These are phyloP conservation scores for Hypomontagnella submonticulosa DNA, from an alignment of 495 filamentous ascomycete species.

Conservation along the genomic window DNA sequence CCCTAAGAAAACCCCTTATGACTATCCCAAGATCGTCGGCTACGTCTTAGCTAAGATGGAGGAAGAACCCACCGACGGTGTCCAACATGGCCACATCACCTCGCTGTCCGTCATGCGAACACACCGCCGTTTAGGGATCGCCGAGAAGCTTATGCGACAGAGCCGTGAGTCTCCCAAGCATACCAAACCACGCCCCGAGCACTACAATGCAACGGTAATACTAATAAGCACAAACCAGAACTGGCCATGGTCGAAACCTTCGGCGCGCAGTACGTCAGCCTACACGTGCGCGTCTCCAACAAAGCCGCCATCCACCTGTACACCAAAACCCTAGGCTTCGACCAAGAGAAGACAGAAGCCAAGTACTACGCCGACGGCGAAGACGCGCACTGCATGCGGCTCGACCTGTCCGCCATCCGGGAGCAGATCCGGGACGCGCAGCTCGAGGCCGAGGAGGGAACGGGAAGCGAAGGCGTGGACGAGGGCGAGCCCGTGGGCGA, in stretches of 20 bases:
- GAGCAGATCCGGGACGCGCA: slow-evolving; percentile 57
- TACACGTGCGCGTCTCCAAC: slow-evolving; percentile 96
- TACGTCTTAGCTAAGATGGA: slow-evolving; percentile 99
- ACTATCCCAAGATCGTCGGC: slow-evolving; percentile 97
- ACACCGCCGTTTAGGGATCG: slow-evolving; percentile 88
- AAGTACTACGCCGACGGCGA: slow-evolving; percentile 99
- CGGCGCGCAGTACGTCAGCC: slow-evolving; percentile 88
- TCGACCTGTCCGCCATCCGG: slow-evolving; percentile 75
- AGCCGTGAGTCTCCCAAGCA: slow-evolving; percentile 73
- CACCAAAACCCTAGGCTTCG: slow-evolving; percentile 91
- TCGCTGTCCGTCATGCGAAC: slow-evolving; percentile 96
- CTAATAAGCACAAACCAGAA: slow-evolving; percentile 63
- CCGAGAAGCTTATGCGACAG: slow-evolving; percentile 97
- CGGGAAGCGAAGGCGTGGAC: slow-evolving; percentile 51
- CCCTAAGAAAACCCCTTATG: slow-evolving; percentile 78
- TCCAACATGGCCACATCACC: slow-evolving; percentile 97
- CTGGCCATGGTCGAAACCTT: slow-evolving; percentile 96
- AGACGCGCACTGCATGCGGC: slow-evolving; percentile 93
- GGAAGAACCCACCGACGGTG: slow-evolving; percentile 90
- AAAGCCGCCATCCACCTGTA: slow-evolving; percentile 90
- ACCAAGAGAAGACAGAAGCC: slow-evolving; percentile 85
- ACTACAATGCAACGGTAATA: background rate
- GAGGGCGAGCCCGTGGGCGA: slow-evolving; percentile 61
- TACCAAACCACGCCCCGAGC: background rate
- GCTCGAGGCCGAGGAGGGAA: slow-evolving; percentile 51